Percentiles rank a stretch among this genome's conserved stretches.
Evolutionary conservation across 2,329 filamentous ascomycete genomes (phyloP).

Genomic region (Pezicula neosporulosa): DNA sequence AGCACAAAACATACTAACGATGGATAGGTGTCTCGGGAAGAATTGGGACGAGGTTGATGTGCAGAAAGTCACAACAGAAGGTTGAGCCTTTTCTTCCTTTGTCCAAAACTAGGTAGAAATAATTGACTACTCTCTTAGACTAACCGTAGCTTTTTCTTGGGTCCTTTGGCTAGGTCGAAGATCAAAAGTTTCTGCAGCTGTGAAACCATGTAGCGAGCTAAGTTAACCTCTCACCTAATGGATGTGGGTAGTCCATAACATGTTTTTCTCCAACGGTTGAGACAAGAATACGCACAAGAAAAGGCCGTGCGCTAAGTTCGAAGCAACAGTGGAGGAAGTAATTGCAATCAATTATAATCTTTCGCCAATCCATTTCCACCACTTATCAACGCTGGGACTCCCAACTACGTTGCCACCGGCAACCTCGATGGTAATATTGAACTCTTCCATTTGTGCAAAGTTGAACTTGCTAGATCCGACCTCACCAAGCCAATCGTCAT

Average conservation of each 20-base stretch:
- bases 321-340: not conserved
- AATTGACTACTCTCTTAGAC: too few relatives aligned
- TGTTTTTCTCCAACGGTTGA: too few relatives aligned
- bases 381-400: slow-evolving; percentile 68
- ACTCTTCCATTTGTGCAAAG: slow-evolving; percentile 80
- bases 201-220: too few relatives aligned
- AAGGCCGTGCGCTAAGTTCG: not conserved
- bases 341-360: slow-evolving; percentile 49
- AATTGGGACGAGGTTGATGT: not conserved
- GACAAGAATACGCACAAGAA: too few relatives aligned
- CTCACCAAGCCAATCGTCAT: slow-evolving; percentile 81
- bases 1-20: not conserved
- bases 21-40: not conserved
- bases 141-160: too few relatives aligned
- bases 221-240: too few relatives aligned
- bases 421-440: slow-evolving; percentile 74
- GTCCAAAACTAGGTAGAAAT: too few relatives aligned
- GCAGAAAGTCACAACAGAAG: not conserved
- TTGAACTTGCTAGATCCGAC: slow-evolving; percentile 74
- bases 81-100: not conserved
- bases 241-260: too few relatives aligned
- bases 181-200: too few relatives aligned
- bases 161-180: too few relatives aligned
- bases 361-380: slow-evolving; percentile 88
- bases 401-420: slow-evolving; percentile 67